Base-by-base conservation (phyloP, 495 filamentous ascomycete genomes). In the Xylaria nigripes region DNA sequence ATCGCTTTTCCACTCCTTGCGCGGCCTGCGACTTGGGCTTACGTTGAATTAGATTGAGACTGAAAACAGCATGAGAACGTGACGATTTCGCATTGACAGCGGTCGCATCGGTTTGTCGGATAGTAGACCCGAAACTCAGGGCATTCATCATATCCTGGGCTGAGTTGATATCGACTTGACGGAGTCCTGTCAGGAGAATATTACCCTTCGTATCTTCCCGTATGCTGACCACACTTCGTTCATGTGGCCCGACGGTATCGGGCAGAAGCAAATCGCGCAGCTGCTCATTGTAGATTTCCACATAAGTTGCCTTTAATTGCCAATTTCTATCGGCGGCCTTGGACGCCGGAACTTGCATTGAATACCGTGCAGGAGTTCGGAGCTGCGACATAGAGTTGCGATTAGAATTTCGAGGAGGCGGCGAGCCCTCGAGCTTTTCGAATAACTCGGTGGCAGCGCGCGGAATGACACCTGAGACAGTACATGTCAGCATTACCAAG, bases 251-350 rank as follows among this genome's bases (percentile, higher is more conserved):
- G 0, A 85, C 77, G 23, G 81, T 73, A 40, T 97, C 93, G 2
- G 88, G 84, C 9, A 96, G 68, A 25, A 99, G 79, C 43, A 99
- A 78, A 75, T 99, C 93, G 55, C 94, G 82, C 45, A 97, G 73
- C 61, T 89, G 84, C 71, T 99, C 93, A 63, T 99, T 96, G 77
- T 99, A 99, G 44, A 99, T 99, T 79, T 99, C 93, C 47, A 99
- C 90, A 63, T 99, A 99, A 10, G 90, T 96, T 6, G 93, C 93
- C 69, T 88, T 94, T 67, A 99, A 73, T 48, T 86, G 86, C 93
- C 93, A 99, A 57, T 78, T 90, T 75, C 87, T 92, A 25, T 95
- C 90, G 21, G 79, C 21, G 8, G 53, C 40, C 73, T 73, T 60
- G 78, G 72, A 65, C 62, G 82, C 42, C 69, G 75, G 51, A 60